Evolutionary conservation across 2,329 filamentous ascomycete species (phyloP).

Genomic region (Xylariaceae sp.): DNA sequence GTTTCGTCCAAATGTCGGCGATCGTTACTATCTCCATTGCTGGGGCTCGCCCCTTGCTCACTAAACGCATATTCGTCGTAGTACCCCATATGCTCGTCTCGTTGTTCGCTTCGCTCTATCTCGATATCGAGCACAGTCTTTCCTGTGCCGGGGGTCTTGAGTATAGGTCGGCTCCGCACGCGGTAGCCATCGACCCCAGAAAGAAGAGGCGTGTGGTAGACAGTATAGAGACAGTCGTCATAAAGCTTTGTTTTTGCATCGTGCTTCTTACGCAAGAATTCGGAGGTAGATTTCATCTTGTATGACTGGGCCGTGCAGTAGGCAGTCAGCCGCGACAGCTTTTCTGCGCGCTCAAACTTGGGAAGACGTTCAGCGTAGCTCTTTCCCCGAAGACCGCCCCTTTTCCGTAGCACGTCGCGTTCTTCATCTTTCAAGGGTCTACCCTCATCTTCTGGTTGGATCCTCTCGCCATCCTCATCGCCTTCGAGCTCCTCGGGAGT

Average conservation of each 20-base stretch:
- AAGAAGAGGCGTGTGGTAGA: conserved; percentile 90
- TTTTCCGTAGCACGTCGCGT: conserved; percentile 66
- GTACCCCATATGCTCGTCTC: conserved; percentile 91
- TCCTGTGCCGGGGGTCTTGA: conserved; percentile 88
- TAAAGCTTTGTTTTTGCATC: conserved; percentile 94
- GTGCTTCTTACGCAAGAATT: conserved; percentile 87
- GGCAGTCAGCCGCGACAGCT: conserved; percentile 87
- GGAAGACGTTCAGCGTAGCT: conserved; percentile 93
- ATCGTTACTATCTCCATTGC: conserved; percentile 34
- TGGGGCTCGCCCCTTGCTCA: conserved; percentile 44
- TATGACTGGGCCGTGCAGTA: conserved; percentile 96
- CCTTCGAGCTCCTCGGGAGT: conserved; percentile 67
- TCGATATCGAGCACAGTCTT: conserved; percentile 93
- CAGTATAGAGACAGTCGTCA: conserved; percentile 95
- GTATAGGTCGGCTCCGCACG: conserved; percentile 84
- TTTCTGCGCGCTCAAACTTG: conserved; percentile 85
- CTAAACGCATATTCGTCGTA: conserved; percentile 75
- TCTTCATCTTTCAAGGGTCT: conserved; percentile 73
- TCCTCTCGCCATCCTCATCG: conserved; percentile 59
- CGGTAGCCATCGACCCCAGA: conserved; percentile 87
- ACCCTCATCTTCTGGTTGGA: conserved; percentile 58
- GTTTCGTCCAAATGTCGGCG: conserved; percentile 27
- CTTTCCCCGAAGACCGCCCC: conserved; percentile 73
- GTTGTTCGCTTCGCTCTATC: conserved; percentile 89
- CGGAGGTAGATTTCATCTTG: conserved; percentile 85